These are phyloP conservation scores for Psidium guajava DNA, from an alignment of 345 rosid species.

Conservation along the genomic window DNA sequence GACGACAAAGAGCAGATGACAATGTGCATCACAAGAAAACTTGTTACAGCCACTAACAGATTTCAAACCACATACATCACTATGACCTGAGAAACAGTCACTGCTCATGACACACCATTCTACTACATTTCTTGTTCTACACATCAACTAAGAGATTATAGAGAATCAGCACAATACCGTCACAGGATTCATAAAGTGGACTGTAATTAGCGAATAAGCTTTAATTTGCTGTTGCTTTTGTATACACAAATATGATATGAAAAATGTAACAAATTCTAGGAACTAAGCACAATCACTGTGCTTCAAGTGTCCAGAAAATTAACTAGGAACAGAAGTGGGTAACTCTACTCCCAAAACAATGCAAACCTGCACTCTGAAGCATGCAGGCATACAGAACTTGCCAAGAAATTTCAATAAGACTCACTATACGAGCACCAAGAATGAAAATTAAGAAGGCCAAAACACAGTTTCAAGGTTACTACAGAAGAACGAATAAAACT, in stretches of 20 bases:
- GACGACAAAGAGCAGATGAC: background rate
- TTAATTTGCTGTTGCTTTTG: background rate
- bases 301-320: background rate
- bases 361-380: background rate
- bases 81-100: background rate
- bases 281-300: background rate
- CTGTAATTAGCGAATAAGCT: background rate
- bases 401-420: background rate
- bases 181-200: background rate
- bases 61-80: background rate
- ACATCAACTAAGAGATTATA: background rate
- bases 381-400: background rate
- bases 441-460: background rate
- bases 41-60: background rate
- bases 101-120: background rate
- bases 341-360: background rate
- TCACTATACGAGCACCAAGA: background rate
- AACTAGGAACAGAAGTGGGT: background rate
- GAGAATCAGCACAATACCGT: background rate
- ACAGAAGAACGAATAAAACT: background rate
- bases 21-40: background rate
- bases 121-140: background rate
- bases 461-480: background rate
- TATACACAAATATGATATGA: background rate
- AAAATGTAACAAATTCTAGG: background rate